Base-by-base conservation (phyloP, 257 asterid species). In the Penstemon eatonii region DNA sequence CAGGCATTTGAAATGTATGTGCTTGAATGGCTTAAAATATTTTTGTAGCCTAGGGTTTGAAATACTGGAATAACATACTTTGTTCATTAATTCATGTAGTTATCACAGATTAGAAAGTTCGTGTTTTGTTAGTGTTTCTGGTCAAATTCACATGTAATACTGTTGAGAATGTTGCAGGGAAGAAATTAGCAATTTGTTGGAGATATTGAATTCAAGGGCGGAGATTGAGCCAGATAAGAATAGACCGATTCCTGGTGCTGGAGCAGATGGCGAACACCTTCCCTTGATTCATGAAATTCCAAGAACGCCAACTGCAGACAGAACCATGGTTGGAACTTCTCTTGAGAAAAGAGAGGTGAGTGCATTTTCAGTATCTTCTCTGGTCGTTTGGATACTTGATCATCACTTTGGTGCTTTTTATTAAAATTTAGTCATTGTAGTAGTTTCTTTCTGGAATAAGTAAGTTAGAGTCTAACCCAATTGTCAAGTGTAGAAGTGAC, bases 301-400 rank as follows among this genome's bases (percentile, higher is more conserved):
- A 1, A 62, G 43, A 50, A 62, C 55, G 18, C 67, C 67, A 9
- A 3, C n/a, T 11, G 68, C 33, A 13, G 56, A 47, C 54, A 68
- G 77, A 65, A 78, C 75, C 56, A 56, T 69, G 54, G 10, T 52
- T 53, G 85, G 74, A 71, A 69, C 83, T 75, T 75, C 70, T 40
- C 66, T 69, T 69, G 84, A 76, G 67, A 83, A 75, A 60, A 54
- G 82, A 82, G 89, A 63, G 6, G 53, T 19, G 68, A 60, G 65
- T 72, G 64, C 61, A 49, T 57, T 72, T 39, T 54, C 42, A 18
- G 49, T 61, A 12, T 51, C 41, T 42, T 54, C 56, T 60, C 4
- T 42, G 52, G 44, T 60, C 7, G 7, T 43, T 58, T 47, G 18
- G 37, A 15, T 57, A 37, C 54, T 10, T 43, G 41, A 52, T 45